Base-by-base conservation (phyloP, 208 protist species). In the Leishmania arabica region DNA sequence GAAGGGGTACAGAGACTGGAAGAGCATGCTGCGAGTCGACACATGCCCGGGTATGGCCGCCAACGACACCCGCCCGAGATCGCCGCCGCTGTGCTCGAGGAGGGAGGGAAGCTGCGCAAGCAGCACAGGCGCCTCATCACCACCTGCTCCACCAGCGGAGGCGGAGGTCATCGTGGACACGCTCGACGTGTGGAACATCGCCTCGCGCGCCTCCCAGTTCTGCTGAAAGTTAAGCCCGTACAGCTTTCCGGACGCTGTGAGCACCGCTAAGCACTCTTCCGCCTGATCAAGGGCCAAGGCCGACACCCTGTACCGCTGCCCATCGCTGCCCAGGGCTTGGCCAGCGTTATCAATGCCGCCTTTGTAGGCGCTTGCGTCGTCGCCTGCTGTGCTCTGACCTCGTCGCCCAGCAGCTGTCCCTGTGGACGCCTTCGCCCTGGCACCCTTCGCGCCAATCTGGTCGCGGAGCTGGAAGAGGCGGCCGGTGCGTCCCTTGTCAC, bases 1-100 rank as follows among this genome's bases (percentile, higher is more conserved):
- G 40, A 91, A 81, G 73, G 96, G 91, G 64, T 91, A 95, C 65
- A 99, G 83, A 17, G 86, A 81, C 73, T 93, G 86, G 73, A 97
- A 96, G 31, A 84, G 77, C 6, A 86, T 62, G 9, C 83, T 81
- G 34, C 88, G 85, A 58, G 54, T 40, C 53, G 75, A 78, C 58
- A 76, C 49, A 11, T 68, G 75, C 17, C n/a, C 58, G 27, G 51
- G 34, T 31, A 21, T n/a, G 4, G 45, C 21, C 31, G 56, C n/a
- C 7, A 56, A 47, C 65, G 89, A 84, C 56, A 34, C 56, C 80
- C 54, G 69, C 60, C 37, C 69, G 21, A n/a, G 60, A 31, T 51
- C 51, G 5, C 62, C 54, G 3, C 4, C 37, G 65, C 42, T 15
- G 62, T 75, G 24, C 31, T 75, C 65, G 3, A 60, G 1, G 17